Percentiles rank a stretch among this genome's conserved stretches.
Conservation (phyloP, 2,329 filamentous ascomycete species). For the Penicillium oxalicum region DNA sequence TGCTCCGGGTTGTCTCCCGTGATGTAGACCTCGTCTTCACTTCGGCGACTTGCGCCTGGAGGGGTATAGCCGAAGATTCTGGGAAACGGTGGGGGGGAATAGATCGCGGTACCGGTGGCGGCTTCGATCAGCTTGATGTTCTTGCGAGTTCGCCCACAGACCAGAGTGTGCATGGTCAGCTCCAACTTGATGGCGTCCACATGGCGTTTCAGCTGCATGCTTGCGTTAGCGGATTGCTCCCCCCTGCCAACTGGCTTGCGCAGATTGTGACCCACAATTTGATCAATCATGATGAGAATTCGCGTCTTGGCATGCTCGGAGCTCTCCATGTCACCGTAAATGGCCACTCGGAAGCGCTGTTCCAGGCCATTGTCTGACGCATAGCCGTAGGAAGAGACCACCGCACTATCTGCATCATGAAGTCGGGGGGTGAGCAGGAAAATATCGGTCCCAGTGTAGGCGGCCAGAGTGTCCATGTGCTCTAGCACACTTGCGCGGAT, state of each 20-base stretch:
- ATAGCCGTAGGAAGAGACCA: slow-evolving; percentile 67
- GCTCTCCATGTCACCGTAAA: slow-evolving; percentile 92
- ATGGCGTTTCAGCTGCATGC: slow-evolving; percentile 45
- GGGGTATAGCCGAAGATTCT: slow-evolving; percentile 87
- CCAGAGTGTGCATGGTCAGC: slow-evolving; percentile 78
- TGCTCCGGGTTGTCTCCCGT: slow-evolving; percentile 81
- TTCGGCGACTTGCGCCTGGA: slow-evolving; percentile 70
- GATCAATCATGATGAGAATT: slow-evolving; percentile 94
- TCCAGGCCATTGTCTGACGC: slow-evolving; percentile 76
- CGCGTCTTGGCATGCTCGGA: slow-evolving; percentile 96
- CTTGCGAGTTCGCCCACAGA: slow-evolving; percentile 89
- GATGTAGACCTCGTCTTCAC: slow-evolving; percentile 88
- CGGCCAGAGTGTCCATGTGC: slow-evolving; percentile 79
- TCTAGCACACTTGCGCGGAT: slow-evolving; percentile 72
- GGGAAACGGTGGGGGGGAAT: slow-evolving; percentile 93
- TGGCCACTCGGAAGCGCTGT: slow-evolving; percentile 83
- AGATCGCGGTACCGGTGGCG: slow-evolving; percentile 90
- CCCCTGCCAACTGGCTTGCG: background rate
- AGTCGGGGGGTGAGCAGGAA: slow-evolving; percentile 90
- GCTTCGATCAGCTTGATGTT: slow-evolving; percentile 98
- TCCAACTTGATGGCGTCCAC: slow-evolving; percentile 80
- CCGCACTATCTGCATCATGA: slow-evolving; percentile 67
- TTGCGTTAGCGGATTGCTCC: background rate
- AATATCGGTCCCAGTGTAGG: slow-evolving; percentile 89
- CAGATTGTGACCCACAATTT: slow-evolving; percentile 56